Percentiles rank a stretch among this genome's conserved stretches.
These are phyloP conservation scores for Ganoderma lucidum DNA, from an alignment of 1,284 basidiomycete species.

Conservation along the genomic window DNA sequence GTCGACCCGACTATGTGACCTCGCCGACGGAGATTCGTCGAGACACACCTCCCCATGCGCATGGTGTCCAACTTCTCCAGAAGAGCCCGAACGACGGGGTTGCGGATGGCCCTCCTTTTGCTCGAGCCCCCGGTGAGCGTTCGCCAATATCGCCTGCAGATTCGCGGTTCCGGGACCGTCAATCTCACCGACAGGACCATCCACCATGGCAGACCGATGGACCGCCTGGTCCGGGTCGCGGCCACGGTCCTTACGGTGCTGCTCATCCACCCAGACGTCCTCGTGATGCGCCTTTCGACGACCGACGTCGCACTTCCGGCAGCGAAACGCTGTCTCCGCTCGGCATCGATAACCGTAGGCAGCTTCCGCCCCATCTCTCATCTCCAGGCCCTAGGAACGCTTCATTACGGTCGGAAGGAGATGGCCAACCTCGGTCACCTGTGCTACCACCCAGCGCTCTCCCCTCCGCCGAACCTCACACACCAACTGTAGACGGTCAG, in stretches of 20 bases:
- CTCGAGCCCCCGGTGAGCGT: slow-evolving; percentile 34
- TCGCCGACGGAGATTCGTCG: slow-evolving; percentile 58
- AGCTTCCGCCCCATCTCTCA: slow-evolving; percentile 45
- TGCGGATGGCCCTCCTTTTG: slow-evolving; percentile 29
- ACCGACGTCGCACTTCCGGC: slow-evolving; percentile 33
- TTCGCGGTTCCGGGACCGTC: slow-evolving; percentile 37
- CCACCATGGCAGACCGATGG: slow-evolving; percentile 22
- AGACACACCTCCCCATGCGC: slow-evolving; percentile 53
- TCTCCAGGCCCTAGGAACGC: slow-evolving; percentile 21
- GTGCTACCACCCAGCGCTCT: slow-evolving; percentile 6
- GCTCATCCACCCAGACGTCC: slow-evolving; percentile 25
- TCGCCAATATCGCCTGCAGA: slow-evolving; percentile 29
- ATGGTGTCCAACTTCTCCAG: slow-evolving; percentile 58
- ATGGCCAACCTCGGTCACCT: slow-evolving; percentile 9
- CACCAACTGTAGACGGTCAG: slow-evolving; percentile 25
- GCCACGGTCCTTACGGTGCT: slow-evolving; percentile 9
- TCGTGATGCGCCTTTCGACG: slow-evolving; percentile 32
- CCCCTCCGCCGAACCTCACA: slow-evolving; percentile 20
- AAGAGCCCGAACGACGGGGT: slow-evolving; percentile 42
- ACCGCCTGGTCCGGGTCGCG: slow-evolving; percentile 16
- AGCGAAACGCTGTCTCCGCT: slow-evolving; percentile 29
- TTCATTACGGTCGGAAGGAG: slow-evolving; percentile 17
- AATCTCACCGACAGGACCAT: slow-evolving; percentile 28
- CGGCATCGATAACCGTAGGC: slow-evolving; percentile 39
- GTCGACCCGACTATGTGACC: slow-evolving; percentile 50